Percentiles rank a stretch among this genome's conserved stretches.
phyloP scores from a whole-genome alignment of 1,139 yeast species.

The Yamadazyma epiphylla region DNA sequence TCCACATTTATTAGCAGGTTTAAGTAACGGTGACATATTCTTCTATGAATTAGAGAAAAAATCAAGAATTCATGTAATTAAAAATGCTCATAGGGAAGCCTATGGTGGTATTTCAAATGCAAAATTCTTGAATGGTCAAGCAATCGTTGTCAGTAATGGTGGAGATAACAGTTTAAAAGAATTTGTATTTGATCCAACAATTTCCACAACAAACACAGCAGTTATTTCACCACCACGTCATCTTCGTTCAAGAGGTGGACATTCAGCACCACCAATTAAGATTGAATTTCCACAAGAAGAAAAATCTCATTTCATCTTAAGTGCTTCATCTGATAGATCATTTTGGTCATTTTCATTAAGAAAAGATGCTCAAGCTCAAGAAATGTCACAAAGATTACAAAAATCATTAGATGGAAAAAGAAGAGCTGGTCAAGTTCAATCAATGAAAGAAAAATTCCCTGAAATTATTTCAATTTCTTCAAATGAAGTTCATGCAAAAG shows the following conservation, averaged over 20 bases:
- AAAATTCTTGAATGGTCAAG: constrained; percentile 84
- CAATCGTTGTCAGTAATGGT: constrained; percentile 87
- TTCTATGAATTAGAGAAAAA: constrained; percentile 78
- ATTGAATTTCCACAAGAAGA: constrained; percentile 75
- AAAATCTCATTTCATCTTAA: constrained; percentile 76
- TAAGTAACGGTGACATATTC: constrained; percentile 75
- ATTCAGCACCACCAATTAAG: constrained; percentile 82
- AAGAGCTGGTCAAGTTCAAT: constrained; percentile 52
- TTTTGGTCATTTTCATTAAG: constrained; percentile 90
- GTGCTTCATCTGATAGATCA: constrained; percentile 84
- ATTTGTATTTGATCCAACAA: constrained; percentile 87
- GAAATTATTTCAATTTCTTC: constrained; percentile 73
- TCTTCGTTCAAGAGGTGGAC: constrained; percentile 94
- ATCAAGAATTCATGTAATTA: constrained; percentile 69
- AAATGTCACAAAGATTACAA: constrained; percentile 75
- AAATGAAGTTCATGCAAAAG: constrained; percentile 75
- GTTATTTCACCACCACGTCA: constrained; percentile 88
- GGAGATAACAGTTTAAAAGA: constrained; percentile 90
- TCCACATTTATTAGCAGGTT: constrained; percentile 78
- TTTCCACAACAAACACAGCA: constrained; percentile 60
- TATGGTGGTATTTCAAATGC: constrained; percentile 81
- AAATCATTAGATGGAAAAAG: constrained; percentile 53
- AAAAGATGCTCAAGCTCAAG: constrained; percentile 96
- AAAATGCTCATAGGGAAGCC: constrained; percentile 68
- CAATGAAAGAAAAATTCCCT: constrained; percentile 64